Conservation (phyloP, 2,329 filamentous ascomycete genomes). For the Endoconidiophora laricicola region DNA sequence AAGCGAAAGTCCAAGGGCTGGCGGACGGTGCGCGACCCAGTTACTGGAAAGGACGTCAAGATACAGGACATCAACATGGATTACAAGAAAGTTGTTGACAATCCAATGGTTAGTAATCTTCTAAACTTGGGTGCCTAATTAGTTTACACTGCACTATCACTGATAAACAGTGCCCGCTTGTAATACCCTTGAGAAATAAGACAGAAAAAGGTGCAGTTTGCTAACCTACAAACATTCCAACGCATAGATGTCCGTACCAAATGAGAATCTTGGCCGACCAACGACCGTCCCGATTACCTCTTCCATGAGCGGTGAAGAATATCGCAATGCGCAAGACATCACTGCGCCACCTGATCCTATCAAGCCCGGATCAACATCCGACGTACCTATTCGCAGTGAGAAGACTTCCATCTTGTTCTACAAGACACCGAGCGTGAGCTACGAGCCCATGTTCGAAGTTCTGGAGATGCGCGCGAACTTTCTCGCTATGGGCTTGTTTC, state of each 20-base stretch:
- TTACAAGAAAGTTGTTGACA: conserved; percentile 49
- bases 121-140: not conserved
- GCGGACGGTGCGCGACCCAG: conserved; percentile 65
- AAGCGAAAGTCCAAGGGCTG: conserved; percentile 38
- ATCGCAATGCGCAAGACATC: conserved; percentile 71
- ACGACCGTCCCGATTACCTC: conserved; percentile 57
- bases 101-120: conserved; percentile 42
- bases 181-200: not conserved
- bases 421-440: conserved; percentile 77
- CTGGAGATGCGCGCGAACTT: conserved; percentile 60
- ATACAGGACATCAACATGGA: conserved; percentile 67
- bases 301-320: conserved; percentile 58
- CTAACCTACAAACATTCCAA: not conserved
- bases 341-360: conserved; percentile 83
- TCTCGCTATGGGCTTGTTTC: conserved; percentile 53
- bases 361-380: conserved; percentile 65
- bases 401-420: conserved; percentile 95
- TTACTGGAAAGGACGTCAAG: conserved; percentile 68
- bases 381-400: conserved; percentile 89
- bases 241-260: conserved; percentile 60
- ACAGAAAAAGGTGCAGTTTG: not conserved
- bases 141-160: not conserved
- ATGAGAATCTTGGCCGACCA: conserved; percentile 66
- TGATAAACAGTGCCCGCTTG: not conserved
- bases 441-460: conserved; percentile 68